Percentiles rank a stretch among this genome's conserved stretches.
These are phyloP conservation scores for Westerdykella sp. DNA, from an alignment of 2,329 filamentous ascomycete genomes.

Conservation along the genomic window DNA sequence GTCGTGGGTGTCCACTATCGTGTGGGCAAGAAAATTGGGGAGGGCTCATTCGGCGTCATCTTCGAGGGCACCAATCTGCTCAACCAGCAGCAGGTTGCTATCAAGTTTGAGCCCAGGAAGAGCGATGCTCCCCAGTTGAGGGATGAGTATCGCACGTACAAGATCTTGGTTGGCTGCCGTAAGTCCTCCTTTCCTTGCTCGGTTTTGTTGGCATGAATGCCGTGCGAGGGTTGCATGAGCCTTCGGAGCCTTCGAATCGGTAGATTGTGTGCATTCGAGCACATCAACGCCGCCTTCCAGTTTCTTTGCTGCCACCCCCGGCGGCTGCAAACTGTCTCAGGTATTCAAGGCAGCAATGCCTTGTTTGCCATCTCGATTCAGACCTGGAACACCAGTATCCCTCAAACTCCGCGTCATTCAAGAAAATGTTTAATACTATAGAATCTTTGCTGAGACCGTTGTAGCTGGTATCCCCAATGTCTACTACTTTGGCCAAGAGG, in stretches of 20 bases:
- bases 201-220: not conserved
- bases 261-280: too few species aligned
- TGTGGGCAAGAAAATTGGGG: conserved; percentile 98
- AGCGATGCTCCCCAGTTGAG: conserved; percentile 95
- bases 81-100: conserved; percentile 98
- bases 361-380: too few species aligned
- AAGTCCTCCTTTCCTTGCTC: conserved; percentile 46
- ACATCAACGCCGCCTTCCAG: too few species aligned
- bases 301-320: too few species aligned
- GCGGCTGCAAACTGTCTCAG: too few species aligned
- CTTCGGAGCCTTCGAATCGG: too few species aligned
- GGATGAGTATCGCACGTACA: conserved; percentile 98
- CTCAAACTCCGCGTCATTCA: too few species aligned
- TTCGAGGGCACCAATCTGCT: conserved; percentile 97
- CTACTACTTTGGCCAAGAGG: conserved; percentile 98
- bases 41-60: conserved; percentile 97
- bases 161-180: conserved; percentile 99
- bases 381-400: too few species aligned
- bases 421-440: not conserved
- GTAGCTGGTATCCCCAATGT: conserved; percentile 97
- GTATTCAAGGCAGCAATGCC: too few species aligned
- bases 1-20: conserved; percentile 98
- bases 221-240: not conserved
- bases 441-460: conserved; percentile 28
- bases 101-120: conserved; percentile 99